A percentile compares a stretch with the other conserved stretches of the same genome.
phyloP scores from a whole-genome alignment of 1,284 basidiomycete species.

The Abortiporus biennis region DNA sequence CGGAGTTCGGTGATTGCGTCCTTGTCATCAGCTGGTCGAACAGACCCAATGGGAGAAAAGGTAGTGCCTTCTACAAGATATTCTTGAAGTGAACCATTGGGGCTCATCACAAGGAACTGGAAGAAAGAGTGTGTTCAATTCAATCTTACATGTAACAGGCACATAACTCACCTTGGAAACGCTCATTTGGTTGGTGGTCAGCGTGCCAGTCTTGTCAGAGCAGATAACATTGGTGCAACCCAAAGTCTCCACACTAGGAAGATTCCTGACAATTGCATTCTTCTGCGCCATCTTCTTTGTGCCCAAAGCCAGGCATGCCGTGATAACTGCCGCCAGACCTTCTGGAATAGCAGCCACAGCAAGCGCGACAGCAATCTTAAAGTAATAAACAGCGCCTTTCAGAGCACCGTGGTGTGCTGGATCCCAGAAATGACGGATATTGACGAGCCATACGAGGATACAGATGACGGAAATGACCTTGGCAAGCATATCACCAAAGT shows the following conservation, averaged over 20 bases:
- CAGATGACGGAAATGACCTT: constrained; percentile 96
- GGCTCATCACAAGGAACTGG: constrained; percentile 74
- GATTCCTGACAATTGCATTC: constrained; percentile 92
- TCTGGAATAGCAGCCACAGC: constrained; percentile 97
- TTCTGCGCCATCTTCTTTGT: constrained; percentile 98
- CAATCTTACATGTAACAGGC: neutral
- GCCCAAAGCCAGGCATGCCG: constrained; percentile 91
- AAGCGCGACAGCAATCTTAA: constrained; percentile 95
- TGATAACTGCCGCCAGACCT: constrained; percentile 93
- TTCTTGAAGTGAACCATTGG: constrained; percentile 51
- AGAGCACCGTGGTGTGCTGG: constrained; percentile 84
- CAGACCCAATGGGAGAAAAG: constrained; percentile 76
- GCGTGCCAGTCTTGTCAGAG: constrained; percentile 94
- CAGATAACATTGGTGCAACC: constrained; percentile 97
- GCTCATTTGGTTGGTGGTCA: constrained; percentile 97
- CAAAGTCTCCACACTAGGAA: constrained; percentile 95
- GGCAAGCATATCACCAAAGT: constrained; percentile 93
- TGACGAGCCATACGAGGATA: constrained; percentile 93
- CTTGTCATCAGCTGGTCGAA: constrained; percentile 63
- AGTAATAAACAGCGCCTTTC: constrained; percentile 94
- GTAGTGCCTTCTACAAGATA: constrained; percentile 86
- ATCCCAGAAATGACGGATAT: constrained; percentile 90
- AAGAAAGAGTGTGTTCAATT: constrained; percentile 5
- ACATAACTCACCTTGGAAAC: constrained; percentile 66
- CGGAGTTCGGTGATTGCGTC: constrained; percentile 48